Conservation (phyloP, 192 early-diverging fungal species). For the Linnemannia zychae region DNA sequence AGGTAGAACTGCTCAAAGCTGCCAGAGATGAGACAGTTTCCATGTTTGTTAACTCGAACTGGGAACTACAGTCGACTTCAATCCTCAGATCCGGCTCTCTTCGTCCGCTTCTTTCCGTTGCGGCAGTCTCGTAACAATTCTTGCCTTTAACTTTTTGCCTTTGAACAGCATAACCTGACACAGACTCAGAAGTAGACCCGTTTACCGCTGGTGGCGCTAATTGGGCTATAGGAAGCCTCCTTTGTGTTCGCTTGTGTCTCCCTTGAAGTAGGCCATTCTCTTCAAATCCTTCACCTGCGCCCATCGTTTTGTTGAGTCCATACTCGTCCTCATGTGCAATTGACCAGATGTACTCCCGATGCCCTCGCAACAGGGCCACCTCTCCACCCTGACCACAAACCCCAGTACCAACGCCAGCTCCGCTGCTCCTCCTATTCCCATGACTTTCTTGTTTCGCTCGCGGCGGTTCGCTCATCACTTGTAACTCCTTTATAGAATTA, state of each 20-base stretch:
- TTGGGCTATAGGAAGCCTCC: neutral
- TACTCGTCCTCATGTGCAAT: conserved; percentile 25
- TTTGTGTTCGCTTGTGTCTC: neutral
- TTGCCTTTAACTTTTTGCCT: neutral
- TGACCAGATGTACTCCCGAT: conserved; percentile 29
- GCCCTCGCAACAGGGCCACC: neutral
- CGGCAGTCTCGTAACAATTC: too few relatives aligned
- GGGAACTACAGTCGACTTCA: neutral
- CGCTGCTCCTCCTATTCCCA: too few relatives aligned
- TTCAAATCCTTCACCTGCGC: neutral
- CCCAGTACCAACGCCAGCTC: neutral
- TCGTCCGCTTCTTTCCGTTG: neutral
- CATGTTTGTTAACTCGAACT: neutral
- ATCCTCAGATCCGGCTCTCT: neutral
- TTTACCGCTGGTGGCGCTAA: neutral
- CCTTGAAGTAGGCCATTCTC: neutral
- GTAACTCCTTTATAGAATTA: neutral
- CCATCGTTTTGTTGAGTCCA: neutral
- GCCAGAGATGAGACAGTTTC: neutral
- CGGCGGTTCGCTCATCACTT: neutral
- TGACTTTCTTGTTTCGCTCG: too few relatives aligned
- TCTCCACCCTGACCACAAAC: neutral
- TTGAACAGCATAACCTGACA: neutral
- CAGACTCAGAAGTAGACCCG: neutral
- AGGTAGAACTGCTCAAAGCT: neutral